A percentile compares a stretch with the other conserved stretches of the same genome.
Conservation (phyloP, 1,284 basidiomycete genomes). For the Singerocomus inundabilis region DNA sequence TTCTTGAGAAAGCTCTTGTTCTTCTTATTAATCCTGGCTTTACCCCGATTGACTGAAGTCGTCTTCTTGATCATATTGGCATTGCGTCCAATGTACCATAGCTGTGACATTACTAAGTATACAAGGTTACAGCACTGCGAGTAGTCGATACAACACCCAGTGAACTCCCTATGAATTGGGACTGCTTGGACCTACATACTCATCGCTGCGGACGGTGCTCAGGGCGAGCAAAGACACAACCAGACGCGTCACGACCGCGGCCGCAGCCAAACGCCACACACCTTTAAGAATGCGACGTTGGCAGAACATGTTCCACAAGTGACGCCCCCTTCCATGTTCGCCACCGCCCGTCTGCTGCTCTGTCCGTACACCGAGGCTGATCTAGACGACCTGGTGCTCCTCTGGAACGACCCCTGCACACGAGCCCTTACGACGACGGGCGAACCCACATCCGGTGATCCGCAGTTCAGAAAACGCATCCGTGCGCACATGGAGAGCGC, state of each 20-base stretch:
- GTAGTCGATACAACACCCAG: neutral
- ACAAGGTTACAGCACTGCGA: neutral
- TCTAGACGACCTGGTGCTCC: constrained; percentile 30
- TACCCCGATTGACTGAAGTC: neutral
- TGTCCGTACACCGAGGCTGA: constrained; percentile 35
- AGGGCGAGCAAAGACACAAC: neutral
- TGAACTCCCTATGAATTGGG: neutral
- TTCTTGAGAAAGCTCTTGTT: too few species aligned
- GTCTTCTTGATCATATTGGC: neutral
- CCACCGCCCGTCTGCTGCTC: constrained; percentile 33
- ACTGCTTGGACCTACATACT: neutral
- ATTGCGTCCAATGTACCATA: neutral
- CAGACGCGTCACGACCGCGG: constrained; percentile 13
- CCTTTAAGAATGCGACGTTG: constrained; percentile 1
- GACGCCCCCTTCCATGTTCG: constrained; percentile 17
- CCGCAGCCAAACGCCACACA: constrained; percentile 15
- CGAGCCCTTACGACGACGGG: constrained; percentile 31
- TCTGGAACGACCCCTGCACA: constrained; percentile 38
- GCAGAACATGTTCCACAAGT: constrained; percentile 25
- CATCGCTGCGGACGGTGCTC: constrained; percentile 2
- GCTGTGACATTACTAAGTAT: neutral
- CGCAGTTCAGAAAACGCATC: constrained; percentile 28
- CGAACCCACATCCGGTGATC: constrained; percentile 24
- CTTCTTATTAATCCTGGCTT: neutral
- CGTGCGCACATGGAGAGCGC: constrained; percentile 30